These are phyloP conservation scores for Phanerochaete sordida DNA, from an alignment of 768 basidiomycete genomes.

Conservation along the genomic window DNA sequence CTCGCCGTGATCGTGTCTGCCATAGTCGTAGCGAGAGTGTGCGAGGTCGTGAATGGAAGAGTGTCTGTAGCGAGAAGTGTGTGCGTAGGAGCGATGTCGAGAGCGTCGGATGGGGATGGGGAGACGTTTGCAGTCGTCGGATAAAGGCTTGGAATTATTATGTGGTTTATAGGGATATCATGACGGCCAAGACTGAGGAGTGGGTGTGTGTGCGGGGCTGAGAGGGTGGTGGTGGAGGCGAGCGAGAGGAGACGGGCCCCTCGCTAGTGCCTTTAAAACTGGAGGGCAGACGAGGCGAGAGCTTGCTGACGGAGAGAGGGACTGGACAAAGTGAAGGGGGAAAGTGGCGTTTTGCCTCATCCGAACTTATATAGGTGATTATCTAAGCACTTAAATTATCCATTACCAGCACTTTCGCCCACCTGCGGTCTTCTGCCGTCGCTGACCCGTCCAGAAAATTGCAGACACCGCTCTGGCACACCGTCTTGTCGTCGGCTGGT, in stretches of 20 bases:
- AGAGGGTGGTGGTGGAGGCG: constrained; percentile 14
- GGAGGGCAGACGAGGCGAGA: constrained; percentile 15
- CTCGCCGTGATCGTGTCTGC: constrained; percentile 36
- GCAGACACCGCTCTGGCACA: background rate
- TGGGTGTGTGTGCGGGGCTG: constrained; percentile 2
- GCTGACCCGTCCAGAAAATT: background rate
- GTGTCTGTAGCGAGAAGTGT: constrained; percentile 15
- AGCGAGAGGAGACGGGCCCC: constrained; percentile 24
- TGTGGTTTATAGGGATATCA: constrained; percentile 34
- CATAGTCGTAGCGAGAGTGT: constrained; percentile 31
- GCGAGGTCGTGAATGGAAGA: constrained; percentile 12
- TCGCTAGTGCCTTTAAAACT: constrained; percentile 20
- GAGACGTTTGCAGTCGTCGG: constrained; percentile 14
- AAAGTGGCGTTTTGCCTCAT: constrained; percentile 9
- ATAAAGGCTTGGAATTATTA: constrained; percentile 10
- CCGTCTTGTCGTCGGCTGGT: background rate
- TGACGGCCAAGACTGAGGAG: constrained; percentile 31
- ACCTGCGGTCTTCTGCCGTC: background rate
- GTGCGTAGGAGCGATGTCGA: constrained; percentile 10
- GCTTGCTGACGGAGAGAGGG: constrained; percentile 12
- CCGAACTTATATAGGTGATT: constrained; percentile 13
- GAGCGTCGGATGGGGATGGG: constrained; percentile 10
- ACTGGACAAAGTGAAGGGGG: constrained; percentile 14
- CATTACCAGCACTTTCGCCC: background rate
- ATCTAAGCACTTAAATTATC: constrained; percentile 10